Conservation (phyloP, 75 land plant species). For the Cryptomeria japonica region DNA sequence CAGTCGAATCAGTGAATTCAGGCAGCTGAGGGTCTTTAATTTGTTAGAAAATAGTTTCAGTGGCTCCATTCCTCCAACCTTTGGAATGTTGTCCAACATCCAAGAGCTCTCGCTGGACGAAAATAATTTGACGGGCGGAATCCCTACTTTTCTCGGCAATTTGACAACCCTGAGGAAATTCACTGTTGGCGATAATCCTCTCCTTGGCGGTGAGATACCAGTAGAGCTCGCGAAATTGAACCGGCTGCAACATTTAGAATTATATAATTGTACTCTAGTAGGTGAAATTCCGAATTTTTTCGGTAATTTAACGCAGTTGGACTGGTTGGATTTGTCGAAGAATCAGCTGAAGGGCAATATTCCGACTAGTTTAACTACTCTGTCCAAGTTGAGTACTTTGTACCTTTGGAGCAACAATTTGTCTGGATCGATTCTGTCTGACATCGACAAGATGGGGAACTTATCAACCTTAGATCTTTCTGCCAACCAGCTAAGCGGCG, state of each 20-base stretch:
- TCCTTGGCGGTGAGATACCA: conserved; percentile 25
- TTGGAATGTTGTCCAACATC: conserved; percentile 48
- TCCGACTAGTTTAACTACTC: conserved; percentile 43
- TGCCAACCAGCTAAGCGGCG: conserved; percentile 53
- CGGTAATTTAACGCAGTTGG: conserved; percentile 36
- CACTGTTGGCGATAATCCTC: conserved; percentile 15
- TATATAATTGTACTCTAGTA: conserved; percentile 39
- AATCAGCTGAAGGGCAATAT: conserved; percentile 52
- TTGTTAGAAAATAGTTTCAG: conserved; percentile 55
- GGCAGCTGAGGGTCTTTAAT: conserved; percentile 45
- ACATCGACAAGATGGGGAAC: conserved; percentile 35
- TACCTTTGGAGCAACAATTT: conserved; percentile 76
- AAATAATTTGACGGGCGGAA: neutral
- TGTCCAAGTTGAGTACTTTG: conserved; percentile 47
- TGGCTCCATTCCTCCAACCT: conserved; percentile 46
- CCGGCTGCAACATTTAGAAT: conserved; percentile 17
- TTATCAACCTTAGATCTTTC: conserved; percentile 56
- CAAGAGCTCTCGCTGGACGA: conserved; percentile 13
- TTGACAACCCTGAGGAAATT: conserved; percentile 21
- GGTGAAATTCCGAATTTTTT: conserved; percentile 62
- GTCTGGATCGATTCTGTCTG: conserved; percentile 62
- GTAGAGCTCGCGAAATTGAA: conserved; percentile 11
- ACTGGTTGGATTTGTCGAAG: conserved; percentile 49
- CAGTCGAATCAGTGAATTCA: conserved; percentile 33
- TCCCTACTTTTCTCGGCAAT: conserved; percentile 26